phyloP scores from a whole-genome alignment of 164 flowering plant genomes.

The Taxillus chinensis region DNA sequence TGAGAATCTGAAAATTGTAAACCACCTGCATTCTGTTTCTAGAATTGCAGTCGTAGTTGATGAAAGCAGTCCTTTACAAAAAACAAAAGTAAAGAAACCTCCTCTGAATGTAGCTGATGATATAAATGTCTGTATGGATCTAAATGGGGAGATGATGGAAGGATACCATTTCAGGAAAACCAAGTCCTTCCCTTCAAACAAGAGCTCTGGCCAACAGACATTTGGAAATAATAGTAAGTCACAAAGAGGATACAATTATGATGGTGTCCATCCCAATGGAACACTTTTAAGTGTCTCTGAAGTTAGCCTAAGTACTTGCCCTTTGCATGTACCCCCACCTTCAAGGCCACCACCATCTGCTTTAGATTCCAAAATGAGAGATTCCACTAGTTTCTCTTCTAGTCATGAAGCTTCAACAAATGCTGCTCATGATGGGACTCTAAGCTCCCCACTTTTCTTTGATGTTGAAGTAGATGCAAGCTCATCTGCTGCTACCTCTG shows the following conservation, averaged over 20 bases:
- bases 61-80: constrained; percentile 13
- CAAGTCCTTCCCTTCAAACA: constrained; percentile 16
- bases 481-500: constrained; percentile 56
- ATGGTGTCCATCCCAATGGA: constrained; percentile 15
- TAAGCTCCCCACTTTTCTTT: constrained; percentile 39
- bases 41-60: constrained; percentile 24
- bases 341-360: constrained; percentile 79
- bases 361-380: constrained; percentile 25
- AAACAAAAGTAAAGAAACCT: constrained; percentile 9
- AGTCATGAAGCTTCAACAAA: constrained; percentile 16
- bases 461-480: constrained; percentile 74
- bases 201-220: constrained; percentile 7
- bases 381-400: constrained; percentile 16
- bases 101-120: constrained; percentile 16
- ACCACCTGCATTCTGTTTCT: constrained; percentile 24
- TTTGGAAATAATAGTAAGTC: constrained; percentile 18
- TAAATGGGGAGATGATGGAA: constrained; percentile 13
- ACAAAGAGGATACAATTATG: constrained; percentile 14
- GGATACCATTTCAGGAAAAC: constrained; percentile 24
- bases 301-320: constrained; percentile 59
- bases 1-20: constrained; percentile 15
- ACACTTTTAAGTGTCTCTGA: constrained; percentile 49
- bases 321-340: constrained; percentile 77
- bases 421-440: constrained; percentile 19
- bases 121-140: constrained; percentile 13